Base-by-base conservation (phyloP, 2,329 filamentous ascomycete genomes). In the Plenodomus lindquistii region DNA sequence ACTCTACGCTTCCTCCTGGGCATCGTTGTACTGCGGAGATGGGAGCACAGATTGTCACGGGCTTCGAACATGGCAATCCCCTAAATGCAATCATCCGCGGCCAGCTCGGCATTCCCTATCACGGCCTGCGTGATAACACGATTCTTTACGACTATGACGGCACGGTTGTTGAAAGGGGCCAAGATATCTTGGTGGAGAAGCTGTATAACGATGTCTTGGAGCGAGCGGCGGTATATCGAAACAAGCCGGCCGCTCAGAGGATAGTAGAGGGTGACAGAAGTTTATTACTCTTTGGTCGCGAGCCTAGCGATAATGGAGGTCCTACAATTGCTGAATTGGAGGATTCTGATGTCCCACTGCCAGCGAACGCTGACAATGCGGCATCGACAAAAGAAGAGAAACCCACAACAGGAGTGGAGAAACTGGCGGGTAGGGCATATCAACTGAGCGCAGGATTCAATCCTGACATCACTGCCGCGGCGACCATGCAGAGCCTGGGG, bases 11-110 rank as follows among this genome's bases (percentile, higher is more conserved):
- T 67, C 74, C 79, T 67, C 63, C 78, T 57, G 67, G 78, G 73
- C 83, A 80, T 70, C 82, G 74, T 42, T 88, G 87, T 65, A 97
- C 92, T 17, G 94, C 91, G 24, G 94, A 99, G 71, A 95, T 97
- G 86, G 94, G 94, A 21, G 94, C 93, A 46, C 96, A 99, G 80
- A 97, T 99, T 51, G 91, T 99, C 52, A 97, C 95, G 27, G 94
- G 94, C 0, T 99, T 97, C 69, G 91, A 97, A 59, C 85, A 90
- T 57, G 95, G 95, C 16, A 99, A 99, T 62, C 94, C 94, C 4
- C 77, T 99, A 60, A 95, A 97, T 68, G 84, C 92, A 40, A 85
- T 99, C 50, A 86, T 99, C 47, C 86, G 94, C 58, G 92, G 90
- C 15, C 95, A 99, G 72, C 81, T 99, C 40, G 89, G 88, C 20